These are phyloP conservation scores for Huntiella savannae DNA, from an alignment of 2,329 filamentous ascomycete genomes.

Conservation along the genomic window DNA sequence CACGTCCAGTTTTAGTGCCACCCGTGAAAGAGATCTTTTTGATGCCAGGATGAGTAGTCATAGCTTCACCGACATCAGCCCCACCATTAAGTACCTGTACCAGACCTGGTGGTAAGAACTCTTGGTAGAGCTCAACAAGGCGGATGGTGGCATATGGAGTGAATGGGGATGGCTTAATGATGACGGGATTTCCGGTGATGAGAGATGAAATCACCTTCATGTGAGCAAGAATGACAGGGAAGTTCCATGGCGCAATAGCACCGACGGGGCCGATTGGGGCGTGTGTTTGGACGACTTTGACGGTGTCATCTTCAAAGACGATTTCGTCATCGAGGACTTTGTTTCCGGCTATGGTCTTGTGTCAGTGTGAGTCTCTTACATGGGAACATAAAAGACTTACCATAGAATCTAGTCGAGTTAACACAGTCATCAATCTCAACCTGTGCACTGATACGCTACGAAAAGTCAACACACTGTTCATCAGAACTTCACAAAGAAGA, in stretches of 20 bases:
- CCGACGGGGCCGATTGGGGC: constrained; percentile 23
- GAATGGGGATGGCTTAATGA: constrained; percentile 38
- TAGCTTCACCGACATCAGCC: constrained; percentile 37
- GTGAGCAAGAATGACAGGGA: constrained; percentile 31
- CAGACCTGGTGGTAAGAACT: constrained; percentile 43
- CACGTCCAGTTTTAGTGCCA: constrained; percentile 39
- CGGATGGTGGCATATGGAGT: constrained; percentile 41
- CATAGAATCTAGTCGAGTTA: constrained; percentile 2
- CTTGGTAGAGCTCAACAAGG: constrained; percentile 36
- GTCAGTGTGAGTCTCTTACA: background rate
- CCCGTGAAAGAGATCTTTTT: constrained; percentile 47
- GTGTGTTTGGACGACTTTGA: constrained; percentile 18
- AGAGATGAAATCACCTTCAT: constrained; percentile 38
- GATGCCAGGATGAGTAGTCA: constrained; percentile 39
- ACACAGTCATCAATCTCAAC: constrained; percentile 2
- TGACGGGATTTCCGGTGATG: constrained; percentile 34
- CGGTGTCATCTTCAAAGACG: constrained; percentile 15
- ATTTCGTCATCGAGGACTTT: constrained; percentile 11
- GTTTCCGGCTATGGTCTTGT: background rate
- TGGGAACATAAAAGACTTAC: background rate
- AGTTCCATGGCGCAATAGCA: constrained; percentile 37
- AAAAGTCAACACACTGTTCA: background rate
- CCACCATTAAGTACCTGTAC: constrained; percentile 41
- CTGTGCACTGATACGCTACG: constrained; percentile 1
- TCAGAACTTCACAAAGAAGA: background rate